phyloP scores from a whole-genome alignment of 1,284 basidiomycete genomes.

The Uromyces viciae-fabae region DNA sequence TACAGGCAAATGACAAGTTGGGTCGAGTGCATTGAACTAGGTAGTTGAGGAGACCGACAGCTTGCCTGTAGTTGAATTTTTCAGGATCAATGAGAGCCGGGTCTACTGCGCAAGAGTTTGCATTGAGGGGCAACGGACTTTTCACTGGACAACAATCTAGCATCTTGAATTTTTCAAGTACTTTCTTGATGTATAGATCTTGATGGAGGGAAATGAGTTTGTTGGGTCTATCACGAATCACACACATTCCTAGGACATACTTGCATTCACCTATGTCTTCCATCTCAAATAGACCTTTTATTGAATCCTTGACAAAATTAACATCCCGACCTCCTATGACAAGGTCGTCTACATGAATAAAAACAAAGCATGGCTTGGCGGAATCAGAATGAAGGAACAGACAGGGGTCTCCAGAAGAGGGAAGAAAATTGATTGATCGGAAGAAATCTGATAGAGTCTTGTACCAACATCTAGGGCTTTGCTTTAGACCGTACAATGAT shows the following conservation, averaged over 20 bases:
- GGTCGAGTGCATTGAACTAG: background rate
- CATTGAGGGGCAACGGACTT: background rate
- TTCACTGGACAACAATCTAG: background rate
- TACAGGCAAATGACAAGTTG: background rate
- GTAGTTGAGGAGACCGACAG: background rate
- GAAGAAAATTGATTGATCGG: background rate
- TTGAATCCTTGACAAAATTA: background rate
- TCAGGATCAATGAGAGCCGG: background rate
- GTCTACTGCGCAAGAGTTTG: background rate
- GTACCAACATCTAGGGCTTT: conserved; percentile 7
- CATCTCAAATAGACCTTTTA: background rate
- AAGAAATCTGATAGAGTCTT: background rate
- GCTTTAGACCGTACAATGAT: conserved; percentile 1
- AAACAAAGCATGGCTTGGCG: background rate
- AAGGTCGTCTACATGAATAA: background rate
- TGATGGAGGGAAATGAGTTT: background rate
- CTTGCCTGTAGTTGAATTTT: background rate
- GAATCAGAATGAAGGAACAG: background rate
- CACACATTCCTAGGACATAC: background rate
- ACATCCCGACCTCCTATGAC: background rate
- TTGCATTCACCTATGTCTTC: background rate
- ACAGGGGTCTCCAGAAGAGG: background rate
- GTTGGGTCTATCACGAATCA: background rate
- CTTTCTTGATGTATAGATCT: background rate
- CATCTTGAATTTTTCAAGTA: background rate